Base-by-base conservation (phyloP, 495 filamentous ascomycete species). In the Penicillium pancosmium region DNA sequence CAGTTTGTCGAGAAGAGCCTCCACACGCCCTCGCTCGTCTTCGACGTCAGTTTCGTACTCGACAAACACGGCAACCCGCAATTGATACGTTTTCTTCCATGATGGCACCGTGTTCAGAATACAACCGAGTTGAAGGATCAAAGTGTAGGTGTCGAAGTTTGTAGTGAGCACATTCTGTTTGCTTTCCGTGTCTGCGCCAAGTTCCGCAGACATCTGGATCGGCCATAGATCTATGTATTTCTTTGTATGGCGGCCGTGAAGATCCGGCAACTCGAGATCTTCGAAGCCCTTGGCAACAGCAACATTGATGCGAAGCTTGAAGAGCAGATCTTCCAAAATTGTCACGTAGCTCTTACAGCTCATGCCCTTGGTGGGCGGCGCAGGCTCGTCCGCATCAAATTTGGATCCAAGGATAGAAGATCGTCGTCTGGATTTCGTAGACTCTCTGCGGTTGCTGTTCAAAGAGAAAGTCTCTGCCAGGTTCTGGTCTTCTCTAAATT, bases 191-290 rank as follows among this genome's bases (percentile, higher is more conserved):
- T 87, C 84, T 12, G 84, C 86, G 11, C 86, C 80, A 46, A 94
- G 83, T 58, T 92, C 90, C 33, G 91, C 91, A 11, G 90, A 91
- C 84, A 84, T 86, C 66, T 87, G 91, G 57, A 95, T 93, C 0
- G 91, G 91, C 91, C 91, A 96, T 10, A 96, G 76, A 62, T 96
- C 91, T 53, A 96, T 93, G 60, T 86, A 93, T 63, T 87, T 90
- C 69, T 94, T 94, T 3, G 72, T 75, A 48, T 87, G 81, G 27
- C 67, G 66, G 7, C 78, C 81, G 46, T 84, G 74, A 4, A 78
- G 69, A 40, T 79, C 69, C 0, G 91, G 91, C 3, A 91, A 77
- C 64, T 93, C 89, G 3, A 96, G 73, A 10, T 85, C 71, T 51
- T 91, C 84, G 55, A 96, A 96, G 7, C 91, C 91, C 62, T 89